Conservation (phyloP, 2,329 filamentous ascomycete species). For the Trichoderma sp. region DNA sequence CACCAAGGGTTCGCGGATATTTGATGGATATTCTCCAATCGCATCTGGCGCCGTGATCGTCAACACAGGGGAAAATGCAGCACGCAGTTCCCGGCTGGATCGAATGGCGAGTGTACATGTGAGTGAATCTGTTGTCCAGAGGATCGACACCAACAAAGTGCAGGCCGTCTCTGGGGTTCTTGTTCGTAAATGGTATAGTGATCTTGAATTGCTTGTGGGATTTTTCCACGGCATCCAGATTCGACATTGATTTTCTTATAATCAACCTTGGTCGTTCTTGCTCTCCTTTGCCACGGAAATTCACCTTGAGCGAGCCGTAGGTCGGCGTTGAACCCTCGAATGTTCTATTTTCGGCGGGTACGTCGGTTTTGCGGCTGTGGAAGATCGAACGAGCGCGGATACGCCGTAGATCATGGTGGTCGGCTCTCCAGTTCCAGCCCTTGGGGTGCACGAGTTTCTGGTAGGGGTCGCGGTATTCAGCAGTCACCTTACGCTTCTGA, state of each 20-base stretch:
- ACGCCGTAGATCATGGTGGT: constrained; percentile 73
- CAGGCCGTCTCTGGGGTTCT: constrained; percentile 76
- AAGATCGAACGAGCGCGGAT: constrained; percentile 60
- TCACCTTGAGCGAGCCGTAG: constrained; percentile 51
- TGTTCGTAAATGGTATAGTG: constrained; percentile 72
- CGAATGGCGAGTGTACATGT: constrained; percentile 84
- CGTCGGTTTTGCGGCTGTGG: constrained; percentile 50
- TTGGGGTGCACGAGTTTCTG: constrained; percentile 59
- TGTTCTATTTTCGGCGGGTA: constrained; percentile 55
- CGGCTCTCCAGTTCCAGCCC: constrained; percentile 59
- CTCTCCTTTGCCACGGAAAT: constrained; percentile 40
- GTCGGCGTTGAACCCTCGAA: constrained; percentile 54
- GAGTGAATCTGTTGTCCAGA: constrained; percentile 79
- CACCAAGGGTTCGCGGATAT: constrained; percentile 80
- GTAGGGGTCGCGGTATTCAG: constrained; percentile 63
- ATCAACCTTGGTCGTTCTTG: constrained; percentile 42
- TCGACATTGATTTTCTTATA: constrained; percentile 43
- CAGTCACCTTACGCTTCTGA: constrained; percentile 40
- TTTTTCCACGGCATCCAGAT: constrained; percentile 32
- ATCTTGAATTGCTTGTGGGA: constrained; percentile 49
- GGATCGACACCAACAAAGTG: constrained; percentile 87
- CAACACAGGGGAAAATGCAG: constrained; percentile 89
- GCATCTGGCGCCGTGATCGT: constrained; percentile 76
- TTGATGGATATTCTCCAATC: constrained; percentile 87
- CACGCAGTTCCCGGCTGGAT: constrained; percentile 75